phyloP scores from a whole-genome alignment of 2,329 filamentous ascomycete genomes.

The Claviceps sp. region DNA sequence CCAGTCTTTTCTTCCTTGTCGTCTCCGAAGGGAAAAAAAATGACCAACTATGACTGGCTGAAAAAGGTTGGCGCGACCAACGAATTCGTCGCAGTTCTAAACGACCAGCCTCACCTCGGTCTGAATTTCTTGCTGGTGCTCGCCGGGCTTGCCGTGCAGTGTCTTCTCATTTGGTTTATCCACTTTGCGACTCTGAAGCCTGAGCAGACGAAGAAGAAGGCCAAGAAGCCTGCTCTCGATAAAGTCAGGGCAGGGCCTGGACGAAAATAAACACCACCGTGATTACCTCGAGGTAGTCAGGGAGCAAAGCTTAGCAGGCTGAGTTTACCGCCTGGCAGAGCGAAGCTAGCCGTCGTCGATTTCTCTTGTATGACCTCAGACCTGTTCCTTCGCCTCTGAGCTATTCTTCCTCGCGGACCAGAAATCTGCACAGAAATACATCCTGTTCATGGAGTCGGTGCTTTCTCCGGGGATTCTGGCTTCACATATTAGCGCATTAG shows the following conservation, averaged over 20 bases:
- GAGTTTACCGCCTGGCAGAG: not conserved
- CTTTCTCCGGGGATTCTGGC: no score
- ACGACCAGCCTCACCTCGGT: constrained; percentile 48
- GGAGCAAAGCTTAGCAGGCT: not conserved
- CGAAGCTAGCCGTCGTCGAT: no score
- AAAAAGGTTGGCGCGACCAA: constrained; percentile 41
- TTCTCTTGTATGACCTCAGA: no score
- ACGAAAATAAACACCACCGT: not conserved
- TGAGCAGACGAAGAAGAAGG: constrained; percentile 41
- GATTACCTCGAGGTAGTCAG: not conserved
- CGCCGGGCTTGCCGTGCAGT: constrained; percentile 32
- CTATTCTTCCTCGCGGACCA: no score
- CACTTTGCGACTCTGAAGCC: constrained; percentile 47
- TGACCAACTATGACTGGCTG: constrained; percentile 46
- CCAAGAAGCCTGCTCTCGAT: constrained; percentile 9
- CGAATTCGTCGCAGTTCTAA: constrained; percentile 44
- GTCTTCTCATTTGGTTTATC: constrained; percentile 41
- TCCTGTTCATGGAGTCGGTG: no score
- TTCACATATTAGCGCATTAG: no score
- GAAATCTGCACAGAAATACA: no score
- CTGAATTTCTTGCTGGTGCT: constrained; percentile 42
- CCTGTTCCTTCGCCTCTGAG: no score
- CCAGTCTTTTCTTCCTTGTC: no score
- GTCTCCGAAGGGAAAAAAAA: constrained; percentile 7
- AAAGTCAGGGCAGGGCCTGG: not conserved